Evolutionary conservation across 495 filamentous ascomycete genomes (phyloP), one percentile per base, ranked within the genome.

Genomic region (Amniculicola lignicola): DNA sequence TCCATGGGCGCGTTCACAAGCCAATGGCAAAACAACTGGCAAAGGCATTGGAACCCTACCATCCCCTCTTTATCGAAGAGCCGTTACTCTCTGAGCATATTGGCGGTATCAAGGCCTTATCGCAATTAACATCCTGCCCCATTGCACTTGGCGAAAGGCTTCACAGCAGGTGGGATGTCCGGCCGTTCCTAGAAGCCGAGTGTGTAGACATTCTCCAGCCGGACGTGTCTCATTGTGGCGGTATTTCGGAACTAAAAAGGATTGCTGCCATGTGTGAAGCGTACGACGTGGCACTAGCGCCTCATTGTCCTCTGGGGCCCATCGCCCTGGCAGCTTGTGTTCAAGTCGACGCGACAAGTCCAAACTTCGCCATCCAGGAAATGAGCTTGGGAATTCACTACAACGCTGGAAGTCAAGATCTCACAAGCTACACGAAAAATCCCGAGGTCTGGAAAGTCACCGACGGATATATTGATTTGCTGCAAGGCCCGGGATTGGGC

Each of bases 331-430:
- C 87, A 1, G 87, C 87, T 10, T 84, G 79, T 58, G 74, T 89
- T 60, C 85, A 89, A 64, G 77, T 89, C 22, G 83, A 79, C 28
- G 72, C 84, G 28, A 67, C 72, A 10, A 82, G 75, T 25, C 73
- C 85, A 1, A 90, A 91, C 64, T 88, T 88, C 65, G 81, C 77
- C 27, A 90, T 91, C 43, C 87, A 89, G 68, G 87, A 91, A 74
- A 90, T 90, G 87, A 82, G 80, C 48, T 59, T 88, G 42, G 87
- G 85, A 0, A 90, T 91, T 46, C 87, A 91, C 69, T 90, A 90
- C 65, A 90, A 89, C 60, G 79, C 69, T 7, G 82, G 85, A 6
- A 73, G 80, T 36, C 77, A 78, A 48, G 86, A 90, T 68, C 73
- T 90, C 37, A 78, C 73, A 0, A 88, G 75, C 52, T 91, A 90